Evolutionary conservation across 768 basidiomycete species (phyloP).

Genomic region (Pluteus cervinus): DNA sequence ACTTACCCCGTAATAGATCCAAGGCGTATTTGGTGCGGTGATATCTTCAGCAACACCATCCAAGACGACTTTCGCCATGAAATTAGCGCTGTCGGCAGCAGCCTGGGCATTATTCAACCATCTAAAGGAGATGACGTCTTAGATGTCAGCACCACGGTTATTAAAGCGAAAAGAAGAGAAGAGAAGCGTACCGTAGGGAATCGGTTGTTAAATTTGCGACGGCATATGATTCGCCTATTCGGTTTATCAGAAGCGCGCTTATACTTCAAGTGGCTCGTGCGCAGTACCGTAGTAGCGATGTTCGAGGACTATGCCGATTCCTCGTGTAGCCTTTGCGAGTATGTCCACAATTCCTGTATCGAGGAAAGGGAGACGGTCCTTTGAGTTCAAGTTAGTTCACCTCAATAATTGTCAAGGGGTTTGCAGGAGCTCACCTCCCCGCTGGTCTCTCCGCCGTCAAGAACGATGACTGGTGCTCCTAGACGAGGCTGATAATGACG

Average conservation of each 20-base stretch:
- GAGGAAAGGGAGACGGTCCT: slow-evolving; percentile 51
- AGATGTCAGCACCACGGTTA: slow-evolving; percentile 5
- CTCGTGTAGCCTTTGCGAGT: slow-evolving; percentile 76
- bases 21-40: slow-evolving; percentile 68
- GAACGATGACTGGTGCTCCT: slow-evolving; percentile 79
- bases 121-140: slow-evolving; percentile 26
- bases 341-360: slow-evolving; percentile 86
- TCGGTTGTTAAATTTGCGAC: slow-evolving; percentile 78
- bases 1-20: slow-evolving; percentile 91
- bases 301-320: slow-evolving; percentile 86
- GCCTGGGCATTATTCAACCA: slow-evolving; percentile 90
- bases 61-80: slow-evolving; percentile 79
- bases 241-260: slow-evolving; percentile 9
- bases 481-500: slow-evolving; percentile 68
- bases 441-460: slow-evolving; percentile 92
- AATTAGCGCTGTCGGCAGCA: slow-evolving; percentile 86
- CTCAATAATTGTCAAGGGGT: neutral
- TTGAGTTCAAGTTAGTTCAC: neutral
- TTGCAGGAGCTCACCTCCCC: slow-evolving; percentile 51
- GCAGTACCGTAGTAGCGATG: slow-evolving; percentile 81
- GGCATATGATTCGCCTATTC: slow-evolving; percentile 72
- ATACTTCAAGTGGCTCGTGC: slow-evolving; percentile 2
- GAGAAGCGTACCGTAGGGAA: slow-evolving; percentile 52
- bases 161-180: slow-evolving; percentile 3
- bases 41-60: slow-evolving; percentile 63